Evolutionary conservation across 2,329 filamentous ascomycete species (phyloP).

Genomic region (Monilinia vaccinii-corymbosi): DNA sequence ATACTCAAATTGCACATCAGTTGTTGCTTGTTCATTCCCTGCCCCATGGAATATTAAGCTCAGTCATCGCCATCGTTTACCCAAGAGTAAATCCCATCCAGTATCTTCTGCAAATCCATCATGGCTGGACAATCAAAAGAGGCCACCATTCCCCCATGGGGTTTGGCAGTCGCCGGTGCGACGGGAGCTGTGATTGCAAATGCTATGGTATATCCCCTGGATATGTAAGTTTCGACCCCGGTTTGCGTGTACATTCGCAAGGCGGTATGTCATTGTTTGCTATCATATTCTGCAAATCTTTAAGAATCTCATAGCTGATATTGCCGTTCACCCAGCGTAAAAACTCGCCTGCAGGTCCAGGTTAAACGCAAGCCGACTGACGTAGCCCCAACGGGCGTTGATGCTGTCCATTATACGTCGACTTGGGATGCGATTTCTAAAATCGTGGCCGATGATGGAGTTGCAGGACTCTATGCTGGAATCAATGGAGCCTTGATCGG

Average conservation of each 20-base stretch:
- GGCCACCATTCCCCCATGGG: constrained; percentile 70
- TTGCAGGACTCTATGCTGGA: constrained; percentile 77
- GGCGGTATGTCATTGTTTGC: constrained; percentile 3
- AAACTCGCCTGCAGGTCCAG: constrained; percentile 93
- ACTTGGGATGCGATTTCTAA: constrained; percentile 82
- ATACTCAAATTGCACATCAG: not conserved
- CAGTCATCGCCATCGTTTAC: not conserved
- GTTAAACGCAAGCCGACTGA: constrained; percentile 54
- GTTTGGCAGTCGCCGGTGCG: constrained; percentile 82
- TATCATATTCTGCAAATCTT: not conserved
- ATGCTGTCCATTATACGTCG: constrained; percentile 69
- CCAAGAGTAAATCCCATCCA: not conserved
- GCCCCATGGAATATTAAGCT: not conserved
- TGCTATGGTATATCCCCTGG: constrained; percentile 88
- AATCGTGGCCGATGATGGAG: constrained; percentile 72
- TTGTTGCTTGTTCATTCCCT: constrained; percentile 2
- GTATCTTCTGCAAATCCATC: not conserved
- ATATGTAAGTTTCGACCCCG: constrained; percentile 60
- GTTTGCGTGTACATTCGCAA: constrained; percentile 3
- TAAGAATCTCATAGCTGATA: not conserved
- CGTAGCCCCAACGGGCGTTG: constrained; percentile 33
- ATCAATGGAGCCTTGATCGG: constrained; percentile 80
- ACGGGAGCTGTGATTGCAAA: constrained; percentile 92
- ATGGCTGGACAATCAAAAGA: constrained; percentile 30
- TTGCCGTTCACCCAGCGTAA: constrained; percentile 55